Evolutionary conservation across 2,329 filamentous ascomycete genomes (phyloP), one percentile per base, ranked within the genome.

Genomic region (Plenodomus lindquistii): DNA sequence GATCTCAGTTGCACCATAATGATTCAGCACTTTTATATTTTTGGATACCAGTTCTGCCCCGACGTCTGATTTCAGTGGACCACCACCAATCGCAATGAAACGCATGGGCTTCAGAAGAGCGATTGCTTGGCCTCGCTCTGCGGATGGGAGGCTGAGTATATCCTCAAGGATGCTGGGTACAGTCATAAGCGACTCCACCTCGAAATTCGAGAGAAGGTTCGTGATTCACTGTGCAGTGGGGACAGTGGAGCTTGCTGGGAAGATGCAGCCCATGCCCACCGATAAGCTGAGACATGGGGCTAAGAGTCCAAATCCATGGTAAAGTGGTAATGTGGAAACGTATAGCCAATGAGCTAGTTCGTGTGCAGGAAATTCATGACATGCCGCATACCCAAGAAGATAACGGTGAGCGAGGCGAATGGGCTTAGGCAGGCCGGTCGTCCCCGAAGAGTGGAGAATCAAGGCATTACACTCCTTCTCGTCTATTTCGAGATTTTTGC

Each of bases 371-470:
- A 52, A 41, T 10, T 37, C 18, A 16, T 52, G 44, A 17, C 40
- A 44, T 41, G 40, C 31, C 1, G 46, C 46, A n/a, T 18, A 46
- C 2, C 37, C 41, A 7, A 50, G 24, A 3, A 50, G 38, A 19
- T 49, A 43, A 2, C 21, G 75, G 63, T 86, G 81, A 0, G 77
- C 80, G 40, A 82, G 77, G 47, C 75, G 81, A 35, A 86, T 84
- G 0, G 83, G 81, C 52, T 85, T 85, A 0, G 83, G 83, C 0
- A 85, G 70, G 0, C 83, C 82, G 0, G 84, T 85, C 0, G 79
- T 82, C 10, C 83, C 82, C 17, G 71, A 74, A 6, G 75, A 77
- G 50, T 79, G 76, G 18, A 79, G 69, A 27, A 79, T 77, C 64
- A 74, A 75, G 1, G n/a, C n/a, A n/a, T n/a, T n/a, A n/a, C n/a